phyloP scores from a whole-genome alignment of 306 rosid species.

The Crotalaria pallida region DNA sequence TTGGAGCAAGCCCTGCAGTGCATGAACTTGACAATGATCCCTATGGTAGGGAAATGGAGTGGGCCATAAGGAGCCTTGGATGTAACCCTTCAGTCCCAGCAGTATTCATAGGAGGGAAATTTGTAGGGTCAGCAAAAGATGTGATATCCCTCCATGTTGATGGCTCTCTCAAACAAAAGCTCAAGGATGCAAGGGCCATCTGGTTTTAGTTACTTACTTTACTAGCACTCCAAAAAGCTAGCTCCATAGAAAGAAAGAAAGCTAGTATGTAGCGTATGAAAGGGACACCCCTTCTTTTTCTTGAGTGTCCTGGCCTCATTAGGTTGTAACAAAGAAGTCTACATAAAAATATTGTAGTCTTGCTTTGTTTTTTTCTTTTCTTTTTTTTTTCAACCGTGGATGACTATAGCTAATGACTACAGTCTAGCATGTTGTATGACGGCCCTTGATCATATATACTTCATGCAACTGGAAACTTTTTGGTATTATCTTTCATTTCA shows the following conservation, averaged over 20 bases:
- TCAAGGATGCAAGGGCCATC: slow-evolving; percentile 87
- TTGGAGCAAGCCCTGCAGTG: slow-evolving; percentile 93
- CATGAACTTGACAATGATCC: slow-evolving; percentile 79
- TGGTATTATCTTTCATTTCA: background rate
- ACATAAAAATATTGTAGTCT: background rate
- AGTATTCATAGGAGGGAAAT: slow-evolving; percentile 89
- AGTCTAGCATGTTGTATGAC: background rate
- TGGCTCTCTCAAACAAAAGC: slow-evolving; percentile 92
- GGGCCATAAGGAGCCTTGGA: slow-evolving; percentile 73
- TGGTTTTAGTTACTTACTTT: slow-evolving; percentile 65
- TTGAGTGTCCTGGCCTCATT: slow-evolving; percentile 39
- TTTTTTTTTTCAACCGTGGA: background rate
- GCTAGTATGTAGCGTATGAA: background rate
- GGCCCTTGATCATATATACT: slow-evolving; percentile 2
- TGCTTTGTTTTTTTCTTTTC: background rate
- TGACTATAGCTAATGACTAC: slow-evolving; percentile 6
- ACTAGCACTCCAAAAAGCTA: background rate
- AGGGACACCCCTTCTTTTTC: slow-evolving; percentile 41
- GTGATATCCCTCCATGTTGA: slow-evolving; percentile 91
- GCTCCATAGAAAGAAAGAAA: slow-evolving; percentile 19
- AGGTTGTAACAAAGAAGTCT: slow-evolving; percentile 21
- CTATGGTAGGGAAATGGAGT: slow-evolving; percentile 84
- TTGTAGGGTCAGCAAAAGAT: slow-evolving; percentile 85
- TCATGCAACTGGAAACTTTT: slow-evolving; percentile 24
- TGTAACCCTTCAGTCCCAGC: slow-evolving; percentile 98